Evolutionary conservation across 2,329 filamentous ascomycete species (phyloP), one percentile per base, ranked within the genome.

Genomic region (Fusarium neocosmosporiellum): DNA sequence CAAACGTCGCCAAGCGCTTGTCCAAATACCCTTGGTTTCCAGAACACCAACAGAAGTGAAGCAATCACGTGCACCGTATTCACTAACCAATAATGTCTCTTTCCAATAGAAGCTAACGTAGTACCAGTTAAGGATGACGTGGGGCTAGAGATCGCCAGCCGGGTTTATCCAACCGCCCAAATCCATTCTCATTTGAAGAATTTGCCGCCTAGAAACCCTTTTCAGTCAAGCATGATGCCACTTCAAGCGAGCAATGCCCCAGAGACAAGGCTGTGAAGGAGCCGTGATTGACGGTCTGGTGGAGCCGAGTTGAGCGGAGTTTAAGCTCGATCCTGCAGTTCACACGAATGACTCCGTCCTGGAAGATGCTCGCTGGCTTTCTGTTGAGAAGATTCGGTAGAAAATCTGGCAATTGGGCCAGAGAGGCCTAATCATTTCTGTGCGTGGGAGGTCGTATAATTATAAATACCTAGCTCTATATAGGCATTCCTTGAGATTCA

Each of bases 401-500:
- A 1, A 18, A 46, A 46, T 24, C 13, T 2, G 3, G 20, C 2
- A 10, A 27, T 18, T 6, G 11, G 4, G 34, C 7, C 2, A 31
- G 27, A 3, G 7, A 20, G 31, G 4, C 6, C 7, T n/a, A n/a
- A n/a, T 4, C 5, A 6, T 31, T 14, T 20, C 1, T 20, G n/a
- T n/a, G 11, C 0, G 18, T 5, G 0, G 20, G 11, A 9, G 4
- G 4, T 7, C 6, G 10, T 2, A 8, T n/a, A 3, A 5, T 4
- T 29, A 7, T n/a, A n/a, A 7, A 14, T 29, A 18, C 6, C 3
- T 4, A n/a, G 14, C 16, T 13, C 24, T 4, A 1, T n/a, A 27
- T 29, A 7, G 0, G 22, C 16, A 41, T 8, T 14, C 22, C 13
- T 29, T 48, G 18, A n/a, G 16, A 24, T 48, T 29, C 27, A 31